Percentiles rank a stretch among this genome's conserved stretches.
Evolutionary conservation across 306 rosid genomes (phyloP).

Genomic region (Oxytropis ochrocephala): DNA sequence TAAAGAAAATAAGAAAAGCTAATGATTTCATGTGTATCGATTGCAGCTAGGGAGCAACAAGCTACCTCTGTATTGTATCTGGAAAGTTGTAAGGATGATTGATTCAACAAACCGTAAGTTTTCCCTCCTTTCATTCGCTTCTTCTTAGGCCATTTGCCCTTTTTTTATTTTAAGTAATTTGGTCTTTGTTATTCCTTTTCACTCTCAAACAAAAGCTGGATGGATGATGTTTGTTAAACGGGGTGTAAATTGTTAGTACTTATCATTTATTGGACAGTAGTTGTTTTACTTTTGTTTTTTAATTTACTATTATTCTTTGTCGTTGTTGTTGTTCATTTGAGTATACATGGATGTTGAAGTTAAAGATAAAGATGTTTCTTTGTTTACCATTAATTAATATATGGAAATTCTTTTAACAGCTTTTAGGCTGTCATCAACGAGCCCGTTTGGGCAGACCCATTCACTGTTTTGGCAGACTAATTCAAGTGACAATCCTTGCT

Average conservation of each 20-base stretch:
- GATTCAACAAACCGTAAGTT: constrained; percentile 76
- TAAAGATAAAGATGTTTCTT: background rate
- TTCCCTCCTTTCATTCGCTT: background rate
- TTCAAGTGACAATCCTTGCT: constrained; percentile 60
- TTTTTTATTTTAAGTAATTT: background rate
- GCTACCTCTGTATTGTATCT: background rate
- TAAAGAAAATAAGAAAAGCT: background rate
- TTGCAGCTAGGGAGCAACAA: constrained; percentile 18
- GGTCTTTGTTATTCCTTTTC: background rate
- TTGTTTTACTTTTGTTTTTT: background rate
- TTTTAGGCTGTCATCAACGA: constrained; percentile 77
- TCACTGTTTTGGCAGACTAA: constrained; percentile 67
- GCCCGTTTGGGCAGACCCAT: constrained; percentile 59
- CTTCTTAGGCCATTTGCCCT: background rate
- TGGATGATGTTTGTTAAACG: background rate
- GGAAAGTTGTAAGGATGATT: constrained; percentile 43
- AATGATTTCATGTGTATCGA: constrained; percentile 12
- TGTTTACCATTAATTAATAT: background rate
- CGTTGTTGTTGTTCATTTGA: background rate
- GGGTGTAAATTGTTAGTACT: background rate
- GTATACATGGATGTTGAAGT: background rate
- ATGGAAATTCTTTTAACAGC: constrained; percentile 44
- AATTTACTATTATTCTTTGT: background rate
- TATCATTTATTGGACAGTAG: background rate
- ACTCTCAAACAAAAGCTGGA: background rate